Conservation (phyloP, 345 rosid species). For the Erodium maritimum region DNA sequence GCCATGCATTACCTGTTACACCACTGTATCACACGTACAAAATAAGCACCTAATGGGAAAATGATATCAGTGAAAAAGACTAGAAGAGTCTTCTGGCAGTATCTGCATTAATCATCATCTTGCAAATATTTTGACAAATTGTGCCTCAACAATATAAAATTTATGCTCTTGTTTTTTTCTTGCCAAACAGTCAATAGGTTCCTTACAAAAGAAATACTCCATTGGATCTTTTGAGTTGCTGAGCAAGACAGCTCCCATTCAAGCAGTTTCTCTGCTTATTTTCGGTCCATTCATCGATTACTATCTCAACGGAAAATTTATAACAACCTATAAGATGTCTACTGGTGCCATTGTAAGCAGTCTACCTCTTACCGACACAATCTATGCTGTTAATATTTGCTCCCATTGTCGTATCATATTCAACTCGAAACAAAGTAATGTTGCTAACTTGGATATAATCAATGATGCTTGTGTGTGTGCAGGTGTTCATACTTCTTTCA, state of each 20-base stretch:
- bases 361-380: not conserved
- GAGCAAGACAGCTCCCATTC: constrained; percentile 93
- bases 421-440: not conserved
- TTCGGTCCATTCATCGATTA: constrained; percentile 80
- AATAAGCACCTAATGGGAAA: too few species aligned
- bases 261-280: constrained; percentile 74
- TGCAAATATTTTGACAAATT: not conserved
- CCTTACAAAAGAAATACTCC: constrained; percentile 82
- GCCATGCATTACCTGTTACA: too few species aligned
- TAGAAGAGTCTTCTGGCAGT: not conserved
- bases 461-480: constrained; percentile 17
- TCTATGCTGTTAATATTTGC: not conserved
- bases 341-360: constrained; percentile 63
- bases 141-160: not conserved
- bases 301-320: constrained; percentile 48
- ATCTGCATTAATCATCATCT: not conserved
- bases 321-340: constrained; percentile 57
- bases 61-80: too few species aligned
- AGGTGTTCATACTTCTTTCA: constrained; percentile 71
- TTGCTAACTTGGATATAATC: not conserved
- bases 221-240: constrained; percentile 84
- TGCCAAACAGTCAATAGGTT: constrained; percentile 68
- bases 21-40: too few species aligned
- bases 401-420: not conserved
- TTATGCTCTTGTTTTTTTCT: constrained; percentile 7